Evolutionary conservation across 2,329 filamentous ascomycete species (phyloP).

Genomic region (Epicoccum nigrum): DNA sequence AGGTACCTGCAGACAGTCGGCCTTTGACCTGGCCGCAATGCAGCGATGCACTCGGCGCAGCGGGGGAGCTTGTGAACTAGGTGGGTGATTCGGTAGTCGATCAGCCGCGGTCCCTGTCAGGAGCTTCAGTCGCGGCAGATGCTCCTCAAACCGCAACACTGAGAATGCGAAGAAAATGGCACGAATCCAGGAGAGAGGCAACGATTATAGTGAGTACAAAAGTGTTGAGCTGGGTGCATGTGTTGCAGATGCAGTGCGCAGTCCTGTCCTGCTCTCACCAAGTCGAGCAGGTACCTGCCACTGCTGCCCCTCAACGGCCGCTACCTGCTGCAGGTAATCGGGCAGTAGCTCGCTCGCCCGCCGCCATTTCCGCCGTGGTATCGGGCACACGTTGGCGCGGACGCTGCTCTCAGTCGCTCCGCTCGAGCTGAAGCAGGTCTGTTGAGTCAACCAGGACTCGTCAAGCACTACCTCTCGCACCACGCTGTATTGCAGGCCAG

Average conservation of each 20-base stretch:
- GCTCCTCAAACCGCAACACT: conserved; percentile 28
- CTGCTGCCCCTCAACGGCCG: conserved; percentile 16
- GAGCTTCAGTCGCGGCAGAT: conserved; percentile 21
- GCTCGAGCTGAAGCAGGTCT: not conserved
- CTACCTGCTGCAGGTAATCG: conserved; percentile 25
- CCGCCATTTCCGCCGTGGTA: conserved; percentile 3
- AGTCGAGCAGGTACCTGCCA: conserved; percentile 12
- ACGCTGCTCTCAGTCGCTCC: conserved; percentile 8
- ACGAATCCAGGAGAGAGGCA: not conserved
- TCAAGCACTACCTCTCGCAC: not conserved
- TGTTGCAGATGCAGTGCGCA: conserved; percentile 14
- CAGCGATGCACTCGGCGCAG: conserved; percentile 12
- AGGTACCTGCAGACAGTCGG: conserved; percentile 2
- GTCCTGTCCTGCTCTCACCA: conserved; percentile 11
- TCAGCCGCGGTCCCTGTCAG: conserved; percentile 22
- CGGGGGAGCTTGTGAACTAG: conserved; percentile 15
- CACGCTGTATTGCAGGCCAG: not conserved
- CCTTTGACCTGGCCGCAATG: conserved; percentile 4
- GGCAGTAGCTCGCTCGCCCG: conserved; percentile 1
- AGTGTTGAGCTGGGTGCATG: conserved; percentile 27
- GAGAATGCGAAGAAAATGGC: not conserved
- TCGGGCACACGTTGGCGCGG: conserved; percentile 4
- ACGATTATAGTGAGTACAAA: conserved; percentile 12
- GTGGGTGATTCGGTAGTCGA: conserved; percentile 16
- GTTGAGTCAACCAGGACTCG: conserved; percentile 1